A percentile compares a stretch with the other conserved stretches of the same genome.
Conservation (phyloP, 345 rosid species). For the Eucalyptus regnans region DNA sequence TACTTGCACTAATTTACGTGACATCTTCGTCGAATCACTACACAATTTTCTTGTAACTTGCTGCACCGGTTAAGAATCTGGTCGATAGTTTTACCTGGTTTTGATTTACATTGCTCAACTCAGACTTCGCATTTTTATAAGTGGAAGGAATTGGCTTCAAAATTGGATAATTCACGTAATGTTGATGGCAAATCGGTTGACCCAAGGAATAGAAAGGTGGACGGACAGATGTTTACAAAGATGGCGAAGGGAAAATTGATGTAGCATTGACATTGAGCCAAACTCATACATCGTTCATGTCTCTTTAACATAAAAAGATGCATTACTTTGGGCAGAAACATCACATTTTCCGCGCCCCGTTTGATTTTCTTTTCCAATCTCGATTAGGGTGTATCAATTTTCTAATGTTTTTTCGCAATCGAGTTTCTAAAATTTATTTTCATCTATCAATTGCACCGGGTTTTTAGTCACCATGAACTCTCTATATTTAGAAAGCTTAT, state of each 20-base stretch:
- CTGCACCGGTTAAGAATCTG: background rate
- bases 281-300: background rate
- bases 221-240: background rate
- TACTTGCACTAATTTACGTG: background rate
- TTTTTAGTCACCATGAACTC: too few relatives aligned
- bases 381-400: too few relatives aligned
- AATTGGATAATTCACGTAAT: too few relatives aligned
- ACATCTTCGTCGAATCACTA: background rate
- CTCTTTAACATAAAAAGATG: background rate
- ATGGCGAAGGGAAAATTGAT: too few relatives aligned
- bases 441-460: too few relatives aligned
- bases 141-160: background rate
- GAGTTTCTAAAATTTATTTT: too few relatives aligned
- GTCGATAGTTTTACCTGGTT: background rate
- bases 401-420: too few relatives aligned
- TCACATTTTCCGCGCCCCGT: accelerated
- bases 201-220: background rate
- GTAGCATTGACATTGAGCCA: too few relatives aligned
- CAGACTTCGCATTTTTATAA: background rate
- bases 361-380: too few relatives aligned
- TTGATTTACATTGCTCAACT: background rate
- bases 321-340: background rate
- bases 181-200: background rate
- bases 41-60: background rate
- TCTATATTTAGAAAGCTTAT: too few relatives aligned